Evolutionary conservation across 1,139 yeast species (phyloP).

Genomic region (Candida gigantensis): DNA sequence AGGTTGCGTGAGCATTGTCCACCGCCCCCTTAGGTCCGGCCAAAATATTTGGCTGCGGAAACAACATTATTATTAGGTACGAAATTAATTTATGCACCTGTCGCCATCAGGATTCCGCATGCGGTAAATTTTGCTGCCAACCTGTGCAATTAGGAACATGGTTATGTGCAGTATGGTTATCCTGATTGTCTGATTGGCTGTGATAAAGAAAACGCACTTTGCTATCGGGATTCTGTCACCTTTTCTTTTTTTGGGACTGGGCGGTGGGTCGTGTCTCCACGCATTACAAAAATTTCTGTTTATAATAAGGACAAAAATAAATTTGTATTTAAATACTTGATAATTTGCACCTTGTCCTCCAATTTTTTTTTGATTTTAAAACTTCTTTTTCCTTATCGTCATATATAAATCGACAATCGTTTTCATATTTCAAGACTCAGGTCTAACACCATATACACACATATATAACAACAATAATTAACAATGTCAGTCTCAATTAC

Average conservation of each 20-base stretch:
- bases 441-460: too few species aligned
- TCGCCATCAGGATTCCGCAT: not conserved
- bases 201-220: conserved; percentile 5
- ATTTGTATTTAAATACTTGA: too few species aligned
- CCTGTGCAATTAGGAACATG: not conserved
- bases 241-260: conserved; percentile 3
- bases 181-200: conserved; percentile 9
- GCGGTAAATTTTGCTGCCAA: conserved; percentile 2
- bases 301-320: not conserved
- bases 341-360: too few species aligned
- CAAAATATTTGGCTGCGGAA: too few species aligned
- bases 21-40: too few species aligned
- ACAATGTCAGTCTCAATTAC: conserved; percentile 45
- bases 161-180: conserved; percentile 5
- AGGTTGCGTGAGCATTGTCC: too few species aligned
- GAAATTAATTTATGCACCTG: not conserved
- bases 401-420: not conserved
- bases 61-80: not conserved
- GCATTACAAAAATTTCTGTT: conserved; percentile 5
- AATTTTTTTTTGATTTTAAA: not conserved
- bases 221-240: conserved; percentile 4
- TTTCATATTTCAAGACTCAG: not conserved
- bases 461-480: conserved; percentile 6
- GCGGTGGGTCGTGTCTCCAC: not conserved
- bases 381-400: not conserved